These are phyloP conservation scores for Calonectria crousiana DNA, from an alignment of 2,329 filamentous ascomycete species.

Conservation along the genomic window DNA sequence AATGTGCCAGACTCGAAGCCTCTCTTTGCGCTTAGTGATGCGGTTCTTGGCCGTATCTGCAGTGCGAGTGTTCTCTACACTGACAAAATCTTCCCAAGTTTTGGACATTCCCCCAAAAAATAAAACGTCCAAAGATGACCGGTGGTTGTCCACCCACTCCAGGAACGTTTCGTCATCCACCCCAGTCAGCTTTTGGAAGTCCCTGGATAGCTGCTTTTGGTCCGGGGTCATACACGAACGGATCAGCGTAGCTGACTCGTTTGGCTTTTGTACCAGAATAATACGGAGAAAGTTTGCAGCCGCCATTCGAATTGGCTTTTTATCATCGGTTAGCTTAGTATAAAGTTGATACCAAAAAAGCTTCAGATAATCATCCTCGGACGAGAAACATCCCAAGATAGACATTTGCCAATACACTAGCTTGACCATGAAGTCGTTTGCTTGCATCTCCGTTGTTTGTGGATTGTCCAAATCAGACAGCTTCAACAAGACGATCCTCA, in stretches of 20 bases:
- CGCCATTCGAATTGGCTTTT: slow-evolving; percentile 75
- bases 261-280: slow-evolving; percentile 91
- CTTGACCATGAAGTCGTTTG: slow-evolving; percentile 81
- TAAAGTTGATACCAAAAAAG: slow-evolving; percentile 95
- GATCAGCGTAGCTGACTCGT: slow-evolving; percentile 81
- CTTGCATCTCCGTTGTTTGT: slow-evolving; percentile 69
- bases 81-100: slow-evolving; percentile 90
- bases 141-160: slow-evolving; percentile 87
- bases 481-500: slow-evolving; percentile 82
- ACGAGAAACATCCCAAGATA: slow-evolving; percentile 81
- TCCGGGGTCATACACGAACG: slow-evolving; percentile 77
- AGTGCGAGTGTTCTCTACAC: slow-evolving; percentile 82
- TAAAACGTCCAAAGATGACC: slow-evolving; percentile 80
- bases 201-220: slow-evolving; percentile 77
- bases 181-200: slow-evolving; percentile 87
- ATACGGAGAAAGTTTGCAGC: slow-evolving; percentile 92
- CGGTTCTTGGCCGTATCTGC: slow-evolving; percentile 80
- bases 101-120: slow-evolving; percentile 87
- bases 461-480: slow-evolving; percentile 85
- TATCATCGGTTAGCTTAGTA: slow-evolving; percentile 82
- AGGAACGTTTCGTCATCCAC: slow-evolving; percentile 92
- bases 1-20: slow-evolving; percentile 81
- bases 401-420: slow-evolving; percentile 97
- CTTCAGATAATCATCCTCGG: slow-evolving; percentile 84
- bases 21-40: slow-evolving; percentile 82